Base-by-base conservation (phyloP, 768 basidiomycete species). In the Boletus rufocinnamomeus region DNA sequence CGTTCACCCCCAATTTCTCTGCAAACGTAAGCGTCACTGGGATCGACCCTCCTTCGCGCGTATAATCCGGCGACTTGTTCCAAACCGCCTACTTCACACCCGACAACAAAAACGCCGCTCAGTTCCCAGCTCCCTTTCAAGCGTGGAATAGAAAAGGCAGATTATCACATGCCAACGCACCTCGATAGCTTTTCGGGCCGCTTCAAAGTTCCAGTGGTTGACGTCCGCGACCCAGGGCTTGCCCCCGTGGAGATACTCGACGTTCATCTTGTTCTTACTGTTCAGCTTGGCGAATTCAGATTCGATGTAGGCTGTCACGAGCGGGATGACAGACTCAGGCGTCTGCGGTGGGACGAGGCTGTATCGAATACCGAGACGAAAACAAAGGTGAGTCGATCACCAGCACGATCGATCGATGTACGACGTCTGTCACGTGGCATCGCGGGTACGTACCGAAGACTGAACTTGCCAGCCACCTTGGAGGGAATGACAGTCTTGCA, bases 401-500 rank as follows among this genome's bases (percentile, higher is more conserved):
- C 3, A 27, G 11, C 23, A 35, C 6, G 30, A 53, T 32, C 50
- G n/a, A 54, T 54, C 35, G 25, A 55, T 45, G 14, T 11, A 2
- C 35, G 41, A 25, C 21, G 17, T 37, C 14, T 8, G 23, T 41
- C 21, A 28, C 23, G n/a, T 40, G 38, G 30, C 34, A 37, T 50
- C 38, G 53, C n/a, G 32, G 21, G 34, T 17, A 73, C 82, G 30
- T 72, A 89, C 79, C 95, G 90, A 73, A 98, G 91, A 67, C 93
- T 95, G 80, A 97, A 98, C 75, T 97, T 97, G 45, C 95, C 95
- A 37, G 82, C 72, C 11, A 90, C 92, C 58, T 87, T 86, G 34
- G 93, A 93, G 0, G 95, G 95, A 57, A 98, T 98, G 67, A 98
- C 95, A 0, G 95, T 98, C 84, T 93, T 94, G 21, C 82, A 84